phyloP scores from a whole-genome alignment of 441 rosid genomes.

The Pelargonium myrrhifolium region DNA sequence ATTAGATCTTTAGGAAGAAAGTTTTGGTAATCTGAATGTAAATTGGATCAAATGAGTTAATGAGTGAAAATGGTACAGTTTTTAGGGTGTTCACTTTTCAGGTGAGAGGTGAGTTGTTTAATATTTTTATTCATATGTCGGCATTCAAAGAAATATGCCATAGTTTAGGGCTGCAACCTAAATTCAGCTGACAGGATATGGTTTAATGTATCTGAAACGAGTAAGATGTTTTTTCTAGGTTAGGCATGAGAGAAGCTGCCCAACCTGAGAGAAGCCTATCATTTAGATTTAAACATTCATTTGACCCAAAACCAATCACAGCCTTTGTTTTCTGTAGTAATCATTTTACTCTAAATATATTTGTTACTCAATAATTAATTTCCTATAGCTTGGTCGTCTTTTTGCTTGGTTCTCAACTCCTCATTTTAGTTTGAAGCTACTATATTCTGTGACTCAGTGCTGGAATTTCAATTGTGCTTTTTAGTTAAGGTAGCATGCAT shows the following conservation, averaged over 20 bases:
- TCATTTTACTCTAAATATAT: too few species aligned
- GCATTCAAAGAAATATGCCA: not conserved
- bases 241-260: not conserved
- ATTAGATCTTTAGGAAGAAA: not conserved
- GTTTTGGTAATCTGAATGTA: not conserved
- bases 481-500: not conserved
- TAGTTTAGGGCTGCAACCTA: not conserved
- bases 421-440: not conserved
- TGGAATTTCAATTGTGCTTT: not conserved
- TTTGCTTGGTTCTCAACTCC: too few species aligned
- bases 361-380: too few species aligned
- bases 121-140: not conserved
- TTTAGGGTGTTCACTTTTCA: not conserved
- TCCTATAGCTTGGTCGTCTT: too few species aligned
- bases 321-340: too few species aligned
- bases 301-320: too few species aligned
- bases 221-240: not conserved
- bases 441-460: not conserved
- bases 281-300: too few species aligned
- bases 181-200: not conserved
- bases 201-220: not conserved
- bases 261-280: too few species aligned
- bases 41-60: not conserved
- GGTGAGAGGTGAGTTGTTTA: not conserved
- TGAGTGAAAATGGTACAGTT: not conserved